A percentile compares a stretch with the other conserved stretches of the same genome.
phyloP scores from a whole-genome alignment of 2,329 filamentous ascomycete genomes.

The Pseudogymnoascus sp. region DNA sequence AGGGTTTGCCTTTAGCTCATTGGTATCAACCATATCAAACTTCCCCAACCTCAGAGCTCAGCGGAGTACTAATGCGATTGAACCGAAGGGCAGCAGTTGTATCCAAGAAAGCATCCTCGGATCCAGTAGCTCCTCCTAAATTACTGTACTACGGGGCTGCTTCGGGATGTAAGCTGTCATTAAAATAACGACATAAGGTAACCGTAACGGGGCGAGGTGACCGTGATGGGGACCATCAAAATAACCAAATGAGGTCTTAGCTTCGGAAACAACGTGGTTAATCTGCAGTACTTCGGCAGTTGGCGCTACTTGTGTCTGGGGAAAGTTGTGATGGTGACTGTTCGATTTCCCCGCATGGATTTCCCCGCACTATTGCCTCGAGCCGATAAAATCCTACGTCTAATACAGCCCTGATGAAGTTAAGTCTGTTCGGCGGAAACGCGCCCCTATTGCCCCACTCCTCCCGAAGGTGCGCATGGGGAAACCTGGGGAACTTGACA shows the following conservation, averaged over 20 bases:
- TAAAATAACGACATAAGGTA: background rate
- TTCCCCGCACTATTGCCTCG: background rate
- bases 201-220: background rate
- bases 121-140: background rate
- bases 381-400: background rate
- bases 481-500: background rate
- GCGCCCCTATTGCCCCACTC: background rate
- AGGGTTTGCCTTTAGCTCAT: background rate
- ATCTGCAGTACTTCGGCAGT: no score
- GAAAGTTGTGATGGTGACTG: background rate
- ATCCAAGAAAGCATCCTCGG: background rate
- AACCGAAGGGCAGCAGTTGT: background rate
- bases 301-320: no score
- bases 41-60: background rate
- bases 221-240: background rate
- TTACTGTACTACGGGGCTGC: background rate
- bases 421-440: background rate
- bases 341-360: background rate
- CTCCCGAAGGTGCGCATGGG: background rate
- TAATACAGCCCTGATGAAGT: background rate
- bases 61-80: background rate
- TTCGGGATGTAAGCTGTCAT: background rate
- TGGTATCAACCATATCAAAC: background rate
- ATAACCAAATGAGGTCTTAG: background rate
- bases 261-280: background rate